These are phyloP conservation scores for Colletotrichum zoysiae DNA, from an alignment of 2,329 filamentous ascomycete genomes.

Conservation along the genomic window DNA sequence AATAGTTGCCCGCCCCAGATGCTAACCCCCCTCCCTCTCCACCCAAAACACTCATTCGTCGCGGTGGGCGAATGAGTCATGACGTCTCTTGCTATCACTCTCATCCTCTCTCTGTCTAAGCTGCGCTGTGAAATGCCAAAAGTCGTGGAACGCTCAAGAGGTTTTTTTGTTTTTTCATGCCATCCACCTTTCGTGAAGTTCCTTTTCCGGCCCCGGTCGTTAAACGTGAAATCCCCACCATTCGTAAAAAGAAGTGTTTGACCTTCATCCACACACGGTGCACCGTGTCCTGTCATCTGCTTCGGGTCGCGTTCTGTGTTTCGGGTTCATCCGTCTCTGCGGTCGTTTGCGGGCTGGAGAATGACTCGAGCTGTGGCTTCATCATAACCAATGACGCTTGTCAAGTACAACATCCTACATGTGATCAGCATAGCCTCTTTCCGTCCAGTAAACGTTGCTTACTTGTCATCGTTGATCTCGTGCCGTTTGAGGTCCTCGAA, in stretches of 20 bases:
- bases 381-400: slow-evolving; percentile 41
- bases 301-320: slow-evolving; percentile 6
- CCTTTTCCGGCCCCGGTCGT: slow-evolving; percentile 29
- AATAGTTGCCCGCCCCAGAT: neutral
- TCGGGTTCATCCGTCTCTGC: slow-evolving; percentile 19
- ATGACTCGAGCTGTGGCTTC: slow-evolving; percentile 40
- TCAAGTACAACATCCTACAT: slow-evolving; percentile 41
- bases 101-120: slow-evolving; percentile 24
- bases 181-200: slow-evolving; percentile 32
- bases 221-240: slow-evolving; percentile 4
- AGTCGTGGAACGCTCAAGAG: slow-evolving; percentile 37
- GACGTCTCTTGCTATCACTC: slow-evolving; percentile 3
- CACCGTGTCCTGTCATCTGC: slow-evolving; percentile 17
- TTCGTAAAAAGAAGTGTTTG: slow-evolving; percentile 20
- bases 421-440: neutral
- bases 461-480: slow-evolving; percentile 83
- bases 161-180: slow-evolving; percentile 14
- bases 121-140: slow-evolving; percentile 40
- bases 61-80: slow-evolving; percentile 10
- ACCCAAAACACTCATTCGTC: neutral
- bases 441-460: slow-evolving; percentile 55
- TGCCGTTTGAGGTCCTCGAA: slow-evolving; percentile 79
- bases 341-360: slow-evolving; percentile 33
- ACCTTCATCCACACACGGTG: slow-evolving; percentile 7
- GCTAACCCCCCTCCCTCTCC: neutral